Evolutionary conservation across 768 basidiomycete species (phyloP), one percentile per base, ranked within the genome.

Genomic region (Boletus reticulatus): DNA sequence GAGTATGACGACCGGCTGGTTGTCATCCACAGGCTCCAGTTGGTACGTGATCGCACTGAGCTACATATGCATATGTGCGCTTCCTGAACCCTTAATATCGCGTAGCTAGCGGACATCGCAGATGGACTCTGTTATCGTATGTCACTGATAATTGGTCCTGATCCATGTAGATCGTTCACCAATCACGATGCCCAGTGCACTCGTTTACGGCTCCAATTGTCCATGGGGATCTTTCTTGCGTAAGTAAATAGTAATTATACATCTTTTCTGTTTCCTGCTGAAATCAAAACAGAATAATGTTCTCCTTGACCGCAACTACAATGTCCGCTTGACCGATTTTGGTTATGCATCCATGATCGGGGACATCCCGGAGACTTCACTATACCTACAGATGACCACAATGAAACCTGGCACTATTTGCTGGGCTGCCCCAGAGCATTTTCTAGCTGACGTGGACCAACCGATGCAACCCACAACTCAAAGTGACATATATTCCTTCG

Each of bases 401-500:
- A 69, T 7, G 74, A 76, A 13, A 11, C 46, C 52, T 17, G 59
- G 59, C 0, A 73, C 77, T 19, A 67, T 78, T 16, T 70, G 79
- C 1, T 80, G 78, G 77, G 73, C 78, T 14, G 78, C 78, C 39
- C 66, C 76, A 0, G 61, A 72, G 13, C 64, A 39, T 20, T 19
- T 79, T 4, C 2, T n/a, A 20, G 7, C 14, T 49, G 63, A n/a
- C 59, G 68, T 5, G n/a, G 43, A 52, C 20, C 9, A 31, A 24
- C 20, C 7, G 19, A 13, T 20, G 13, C 48, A 22, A 4, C 46
- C 14, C 1, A 56, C 50, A 10, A 55, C 47, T 4, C 52, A 43
- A 36, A 51, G 54, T 20, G 58, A 59, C 16, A 58, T 59, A 4
- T 59, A 58, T 36, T 58, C 56, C 12, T 59, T 58, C 31, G 60